Conservation (phyloP, 129 eudicot species). For the Pittosporum tobira region DNA sequence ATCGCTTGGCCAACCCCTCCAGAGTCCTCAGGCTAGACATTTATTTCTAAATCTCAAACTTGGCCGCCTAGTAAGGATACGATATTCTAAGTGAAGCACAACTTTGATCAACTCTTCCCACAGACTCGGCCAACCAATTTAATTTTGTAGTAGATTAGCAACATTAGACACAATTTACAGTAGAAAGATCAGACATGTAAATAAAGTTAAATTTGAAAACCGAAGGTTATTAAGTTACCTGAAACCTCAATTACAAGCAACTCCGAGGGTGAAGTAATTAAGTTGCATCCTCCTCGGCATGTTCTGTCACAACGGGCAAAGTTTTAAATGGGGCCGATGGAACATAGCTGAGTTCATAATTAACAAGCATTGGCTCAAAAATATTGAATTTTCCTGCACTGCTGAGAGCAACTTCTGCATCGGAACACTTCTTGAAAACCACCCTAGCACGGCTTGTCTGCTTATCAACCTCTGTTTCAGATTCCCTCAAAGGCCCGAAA, state of each 20-base stretch:
- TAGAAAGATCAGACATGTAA: background rate
- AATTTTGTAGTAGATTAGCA: background rate
- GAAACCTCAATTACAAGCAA: slow-evolving; percentile 9
- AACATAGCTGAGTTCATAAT: slow-evolving; percentile 64
- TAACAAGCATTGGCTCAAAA: slow-evolving; percentile 61
- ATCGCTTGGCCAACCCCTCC: too few relatives aligned
- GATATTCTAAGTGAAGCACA: background rate
- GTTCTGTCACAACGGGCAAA: slow-evolving; percentile 37
- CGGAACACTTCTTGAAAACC: slow-evolving; percentile 74
- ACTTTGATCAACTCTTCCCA: background rate
- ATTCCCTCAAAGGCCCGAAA: slow-evolving; percentile 27
- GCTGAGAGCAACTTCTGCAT: slow-evolving; percentile 84
- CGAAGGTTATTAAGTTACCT: slow-evolving; percentile 20
- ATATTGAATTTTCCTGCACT: slow-evolving; percentile 71
- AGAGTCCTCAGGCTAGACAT: too few relatives aligned
- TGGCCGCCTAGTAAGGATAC: background rate
- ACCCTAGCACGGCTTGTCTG: slow-evolving; percentile 64
- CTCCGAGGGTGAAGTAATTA: slow-evolving; percentile 18
- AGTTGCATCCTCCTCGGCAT: slow-evolving; percentile 28
- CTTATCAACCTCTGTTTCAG: slow-evolving; percentile 76
- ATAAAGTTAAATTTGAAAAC: background rate
- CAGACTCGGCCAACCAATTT: background rate
- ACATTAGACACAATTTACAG: background rate
- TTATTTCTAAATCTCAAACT: too few relatives aligned
- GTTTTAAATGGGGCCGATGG: slow-evolving; percentile 48